Evolutionary conservation across 768 basidiomycete genomes (phyloP).

Genomic region (Cubamyces sp.): DNA sequence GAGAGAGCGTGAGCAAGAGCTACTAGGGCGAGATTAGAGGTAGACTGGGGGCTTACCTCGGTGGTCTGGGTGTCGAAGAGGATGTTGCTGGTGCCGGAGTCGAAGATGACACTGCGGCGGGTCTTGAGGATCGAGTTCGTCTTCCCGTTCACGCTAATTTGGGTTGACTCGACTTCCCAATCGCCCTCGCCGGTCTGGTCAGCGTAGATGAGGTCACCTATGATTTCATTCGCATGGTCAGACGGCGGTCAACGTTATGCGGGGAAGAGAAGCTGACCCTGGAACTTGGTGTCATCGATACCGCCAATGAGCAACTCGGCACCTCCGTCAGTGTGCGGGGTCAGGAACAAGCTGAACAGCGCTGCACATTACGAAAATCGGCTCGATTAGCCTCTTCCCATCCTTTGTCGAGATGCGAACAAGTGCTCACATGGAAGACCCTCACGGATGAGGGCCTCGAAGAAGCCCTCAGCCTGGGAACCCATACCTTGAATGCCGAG

Average conservation of each 20-base stretch:
- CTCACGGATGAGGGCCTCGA: slow-evolving; percentile 48
- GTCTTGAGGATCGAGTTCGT: slow-evolving; percentile 47
- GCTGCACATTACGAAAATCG: slow-evolving; percentile 34
- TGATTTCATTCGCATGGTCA: background rate
- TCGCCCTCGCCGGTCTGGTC: slow-evolving; percentile 42
- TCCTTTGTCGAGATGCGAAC: background rate
- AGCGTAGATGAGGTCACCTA: slow-evolving; percentile 49
- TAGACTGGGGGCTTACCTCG: slow-evolving; percentile 38
- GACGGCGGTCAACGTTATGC: no score
- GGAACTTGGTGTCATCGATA: slow-evolving; percentile 55
- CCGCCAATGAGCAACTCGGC: slow-evolving; percentile 59
- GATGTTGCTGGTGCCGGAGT: slow-evolving; percentile 61
- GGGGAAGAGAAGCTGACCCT: slow-evolving; percentile 35
- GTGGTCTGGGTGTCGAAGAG: slow-evolving; percentile 53
- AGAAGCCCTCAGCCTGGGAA: slow-evolving; percentile 53
- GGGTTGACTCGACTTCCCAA: slow-evolving; percentile 52
- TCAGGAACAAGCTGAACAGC: slow-evolving; percentile 55
- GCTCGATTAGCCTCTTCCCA: background rate
- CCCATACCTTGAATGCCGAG: slow-evolving; percentile 61
- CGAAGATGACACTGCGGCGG: slow-evolving; percentile 53
- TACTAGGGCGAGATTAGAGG: background rate
- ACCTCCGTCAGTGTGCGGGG: slow-evolving; percentile 41
- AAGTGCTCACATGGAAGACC: slow-evolving; percentile 51
- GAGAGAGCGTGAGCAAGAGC: background rate
- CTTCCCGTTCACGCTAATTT: slow-evolving; percentile 56